Conservation (phyloP, 345 rosid species). For the Populus euphratica region DNA sequence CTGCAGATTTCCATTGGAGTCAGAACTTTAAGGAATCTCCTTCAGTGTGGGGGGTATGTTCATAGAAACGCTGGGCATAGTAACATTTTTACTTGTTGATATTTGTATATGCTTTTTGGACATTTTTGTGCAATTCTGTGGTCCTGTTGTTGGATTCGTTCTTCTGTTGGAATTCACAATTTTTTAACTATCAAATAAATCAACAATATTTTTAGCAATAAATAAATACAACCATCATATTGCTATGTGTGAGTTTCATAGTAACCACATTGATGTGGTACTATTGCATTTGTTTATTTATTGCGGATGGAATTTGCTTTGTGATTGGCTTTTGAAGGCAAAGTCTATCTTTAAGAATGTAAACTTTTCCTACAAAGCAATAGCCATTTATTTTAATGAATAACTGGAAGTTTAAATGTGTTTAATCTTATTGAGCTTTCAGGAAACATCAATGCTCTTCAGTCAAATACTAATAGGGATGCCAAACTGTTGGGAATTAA, state of each 20-base stretch:
- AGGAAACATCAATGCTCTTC: not conserved
- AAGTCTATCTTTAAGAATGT: not conserved
- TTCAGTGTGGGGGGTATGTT: conserved; percentile 92
- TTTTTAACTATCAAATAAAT: not conserved
- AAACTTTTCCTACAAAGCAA: not conserved
- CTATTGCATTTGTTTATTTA: not conserved
- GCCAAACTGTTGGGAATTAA: not conserved
- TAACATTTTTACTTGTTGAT: not conserved
- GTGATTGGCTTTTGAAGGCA: not conserved
- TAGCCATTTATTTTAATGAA: not conserved
- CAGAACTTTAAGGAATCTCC: conserved; percentile 98
- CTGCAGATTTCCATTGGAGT: conserved; percentile 92
- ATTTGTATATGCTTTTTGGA: not conserved
- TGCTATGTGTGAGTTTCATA: not conserved
- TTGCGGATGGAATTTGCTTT: not conserved
- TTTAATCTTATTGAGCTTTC: conserved; percentile 1
- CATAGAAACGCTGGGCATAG: not conserved
- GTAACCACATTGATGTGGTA: not conserved
- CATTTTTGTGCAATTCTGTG: not conserved
- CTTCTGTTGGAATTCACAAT: not conserved
- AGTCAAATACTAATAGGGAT: not conserved
- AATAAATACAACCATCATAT: not conserved
- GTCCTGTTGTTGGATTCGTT: not conserved
- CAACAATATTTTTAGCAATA: not conserved
- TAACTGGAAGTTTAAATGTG: not conserved